Base-by-base conservation (phyloP, 371 early-diverging fungal species). In the Mucor velutinosus region DNA sequence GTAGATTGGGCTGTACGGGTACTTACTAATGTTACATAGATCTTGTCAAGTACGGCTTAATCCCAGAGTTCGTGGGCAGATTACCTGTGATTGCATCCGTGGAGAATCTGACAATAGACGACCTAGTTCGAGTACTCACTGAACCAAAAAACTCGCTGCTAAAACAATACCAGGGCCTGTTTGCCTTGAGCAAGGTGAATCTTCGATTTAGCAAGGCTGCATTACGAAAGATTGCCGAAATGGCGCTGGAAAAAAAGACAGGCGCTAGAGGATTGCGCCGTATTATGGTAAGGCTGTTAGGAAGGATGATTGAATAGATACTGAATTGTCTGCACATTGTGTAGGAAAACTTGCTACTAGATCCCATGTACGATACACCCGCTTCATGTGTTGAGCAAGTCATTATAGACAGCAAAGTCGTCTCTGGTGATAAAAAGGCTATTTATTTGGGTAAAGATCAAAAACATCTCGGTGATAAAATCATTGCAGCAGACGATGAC, bases 1-100 rank as follows among this genome's bases (percentile, higher is more conserved):
- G 39, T 39, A 11, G 15, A 29, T 21, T 23, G 39, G 19, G 25
- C 32, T 5, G 43, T 30, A 39, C n/a, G 21, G 7, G 4, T 25
- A 14, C 37, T 14, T 14, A 14, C 5, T 21, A 25, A 37, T 19
- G 8, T 3, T 23, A 15, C 27, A 12, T 69, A 80, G 96, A 96
- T 76, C 75, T 96, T 62, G 89, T 94, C 65, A 88, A 92, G 63
- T 96, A 89, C 75, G 96, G 96, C 1, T 70, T 95, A 58, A 95
- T 96, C 41, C 95, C 96, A 0, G 96, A 96, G 76, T 94, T 96
- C 66, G 89, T 95, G 51, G 95, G 95, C 41, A 80, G 96, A 47
- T 64, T 96, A 33, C 95, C 95, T 1, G 91, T 95, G 11, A 73
- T 95, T 33, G 93, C 95, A 10, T 86, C 85, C 64, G 92, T 95